Evolutionary conservation across 1,284 basidiomycete species (phyloP).

Genomic region (Apiotrichum sp.): DNA sequence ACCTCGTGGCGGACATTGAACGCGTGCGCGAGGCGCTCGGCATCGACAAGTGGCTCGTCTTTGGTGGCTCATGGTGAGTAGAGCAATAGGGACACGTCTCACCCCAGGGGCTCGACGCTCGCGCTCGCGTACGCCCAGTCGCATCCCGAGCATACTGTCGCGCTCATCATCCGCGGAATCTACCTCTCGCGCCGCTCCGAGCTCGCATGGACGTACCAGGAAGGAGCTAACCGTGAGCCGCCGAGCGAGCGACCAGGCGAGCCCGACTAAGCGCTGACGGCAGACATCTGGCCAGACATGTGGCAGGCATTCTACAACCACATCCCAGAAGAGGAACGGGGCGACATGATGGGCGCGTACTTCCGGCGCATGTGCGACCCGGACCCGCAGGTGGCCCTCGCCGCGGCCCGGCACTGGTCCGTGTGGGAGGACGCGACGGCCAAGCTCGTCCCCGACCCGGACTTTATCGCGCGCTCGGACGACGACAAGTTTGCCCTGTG

Average conservation of each 20-base stretch:
- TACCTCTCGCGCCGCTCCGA: slow-evolving; percentile 82
- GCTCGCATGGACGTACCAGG: slow-evolving; percentile 87
- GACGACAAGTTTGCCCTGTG: slow-evolving; percentile 59
- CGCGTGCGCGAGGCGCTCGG: slow-evolving; percentile 65
- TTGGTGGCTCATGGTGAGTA: slow-evolving; percentile 79
- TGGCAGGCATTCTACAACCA: slow-evolving; percentile 75
- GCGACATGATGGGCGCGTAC: slow-evolving; percentile 69
- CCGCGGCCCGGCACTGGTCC: slow-evolving; percentile 65
- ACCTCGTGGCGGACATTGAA: slow-evolving; percentile 86
- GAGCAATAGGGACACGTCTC: neutral
- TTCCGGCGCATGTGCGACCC: slow-evolving; percentile 70
- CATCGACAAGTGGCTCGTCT: slow-evolving; percentile 81
- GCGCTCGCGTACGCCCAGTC: slow-evolving; percentile 79
- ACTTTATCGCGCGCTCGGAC: slow-evolving; percentile 60
- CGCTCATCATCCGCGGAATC: slow-evolving; percentile 78
- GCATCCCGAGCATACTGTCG: slow-evolving; percentile 74
- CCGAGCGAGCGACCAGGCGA: neutral
- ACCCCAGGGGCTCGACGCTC: slow-evolving; percentile 72
- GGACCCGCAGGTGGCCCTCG: slow-evolving; percentile 53
- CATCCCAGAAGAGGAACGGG: slow-evolving; percentile 71
- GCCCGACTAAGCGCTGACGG: too few species aligned
- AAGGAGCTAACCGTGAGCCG: slow-evolving; percentile 29
- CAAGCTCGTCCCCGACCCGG: slow-evolving; percentile 64
- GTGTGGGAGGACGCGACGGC: slow-evolving; percentile 88
- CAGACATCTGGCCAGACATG: slow-evolving; percentile 70